These are phyloP conservation scores for Nakazawaea sp. DNA, from an alignment of 805 yeast species.

Conservation along the genomic window DNA sequence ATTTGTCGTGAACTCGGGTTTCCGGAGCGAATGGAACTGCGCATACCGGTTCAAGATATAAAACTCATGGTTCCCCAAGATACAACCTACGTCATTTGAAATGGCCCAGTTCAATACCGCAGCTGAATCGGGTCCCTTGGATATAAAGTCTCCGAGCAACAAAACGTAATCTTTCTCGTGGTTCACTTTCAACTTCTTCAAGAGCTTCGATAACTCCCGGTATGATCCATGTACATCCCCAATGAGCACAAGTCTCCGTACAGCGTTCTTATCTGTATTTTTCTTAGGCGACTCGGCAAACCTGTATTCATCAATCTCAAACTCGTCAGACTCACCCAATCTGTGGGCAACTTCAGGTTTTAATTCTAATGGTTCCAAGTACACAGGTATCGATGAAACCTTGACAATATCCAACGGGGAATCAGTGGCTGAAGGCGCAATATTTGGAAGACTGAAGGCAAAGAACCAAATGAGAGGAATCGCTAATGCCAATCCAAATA, in stretches of 20 bases:
- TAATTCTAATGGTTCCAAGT: slow-evolving; percentile 27
- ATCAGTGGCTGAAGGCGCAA: slow-evolving; percentile 24
- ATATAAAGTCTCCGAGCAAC: slow-evolving; percentile 76
- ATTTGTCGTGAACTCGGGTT: slow-evolving; percentile 11
- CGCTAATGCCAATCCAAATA: slow-evolving; percentile 11
- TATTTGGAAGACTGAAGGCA: slow-evolving; percentile 22
- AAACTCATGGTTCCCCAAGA: slow-evolving; percentile 87
- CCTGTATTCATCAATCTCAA: slow-evolving; percentile 15
- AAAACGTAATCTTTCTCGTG: slow-evolving; percentile 36
- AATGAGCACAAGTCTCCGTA: slow-evolving; percentile 53
- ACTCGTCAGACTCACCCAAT: too few relatives aligned
- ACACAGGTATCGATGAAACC: slow-evolving; percentile 13
- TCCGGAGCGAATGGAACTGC: slow-evolving; percentile 42
- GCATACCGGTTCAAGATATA: slow-evolving; percentile 62
- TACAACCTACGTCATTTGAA: slow-evolving; percentile 55
- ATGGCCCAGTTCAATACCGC: slow-evolving; percentile 63
- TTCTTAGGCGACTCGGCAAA: not conserved
- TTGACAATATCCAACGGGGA: slow-evolving; percentile 21
- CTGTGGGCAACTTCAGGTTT: slow-evolving; percentile 12
- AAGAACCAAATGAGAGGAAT: slow-evolving; percentile 21
- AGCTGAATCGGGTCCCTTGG: slow-evolving; percentile 76
- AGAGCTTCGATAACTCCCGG: slow-evolving; percentile 43
- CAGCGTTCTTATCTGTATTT: slow-evolving; percentile 10
- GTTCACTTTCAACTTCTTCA: slow-evolving; percentile 31
- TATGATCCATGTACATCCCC: slow-evolving; percentile 90